Conservation (phyloP, 2,329 filamentous ascomycete genomes). For the Fusarium avenaceum region DNA sequence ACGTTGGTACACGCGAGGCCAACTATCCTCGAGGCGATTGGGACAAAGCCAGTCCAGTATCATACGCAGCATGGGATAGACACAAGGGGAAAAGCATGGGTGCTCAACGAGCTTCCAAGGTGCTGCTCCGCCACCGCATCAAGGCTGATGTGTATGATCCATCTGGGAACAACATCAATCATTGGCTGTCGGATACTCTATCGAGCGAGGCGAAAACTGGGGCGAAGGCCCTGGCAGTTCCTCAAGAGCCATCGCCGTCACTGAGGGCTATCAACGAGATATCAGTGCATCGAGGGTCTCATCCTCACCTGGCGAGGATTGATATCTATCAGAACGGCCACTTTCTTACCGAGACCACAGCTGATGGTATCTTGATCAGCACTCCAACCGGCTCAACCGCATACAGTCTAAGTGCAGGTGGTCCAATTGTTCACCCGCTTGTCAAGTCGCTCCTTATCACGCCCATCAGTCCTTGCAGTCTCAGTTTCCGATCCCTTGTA, state of each 20-base stretch:
- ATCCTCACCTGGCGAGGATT: constrained; percentile 91
- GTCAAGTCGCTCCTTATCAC: constrained; percentile 91
- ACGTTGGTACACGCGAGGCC: constrained; percentile 62
- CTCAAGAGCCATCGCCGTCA: constrained; percentile 56
- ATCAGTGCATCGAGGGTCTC: constrained; percentile 89
- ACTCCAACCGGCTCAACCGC: constrained; percentile 96
- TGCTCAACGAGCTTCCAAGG: constrained; percentile 77
- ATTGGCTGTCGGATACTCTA: constrained; percentile 61
- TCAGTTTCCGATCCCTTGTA: constrained; percentile 92
- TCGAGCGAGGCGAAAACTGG: constrained; percentile 61
- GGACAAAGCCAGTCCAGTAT: constrained; percentile 36
- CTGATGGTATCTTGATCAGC: constrained; percentile 93
- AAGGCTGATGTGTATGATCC: constrained; percentile 87
- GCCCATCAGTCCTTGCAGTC: constrained; percentile 90
- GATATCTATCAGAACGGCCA: constrained; percentile 91
- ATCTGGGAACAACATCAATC: constrained; percentile 71
- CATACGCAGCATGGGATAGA: constrained; percentile 73
- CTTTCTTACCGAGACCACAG: constrained; percentile 92
- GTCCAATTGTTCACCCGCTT: constrained; percentile 93
- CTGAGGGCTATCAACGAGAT: constrained; percentile 92
- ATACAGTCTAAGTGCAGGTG: constrained; percentile 93
- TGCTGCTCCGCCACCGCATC: constrained; percentile 87
- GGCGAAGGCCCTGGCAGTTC: constrained; percentile 52
- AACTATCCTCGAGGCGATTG: constrained; percentile 53
- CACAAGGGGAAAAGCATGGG: constrained; percentile 87